Base-by-base conservation (phyloP, 2,329 filamentous ascomycete genomes). In the Magnaporthiopsis rhizophila region DNA sequence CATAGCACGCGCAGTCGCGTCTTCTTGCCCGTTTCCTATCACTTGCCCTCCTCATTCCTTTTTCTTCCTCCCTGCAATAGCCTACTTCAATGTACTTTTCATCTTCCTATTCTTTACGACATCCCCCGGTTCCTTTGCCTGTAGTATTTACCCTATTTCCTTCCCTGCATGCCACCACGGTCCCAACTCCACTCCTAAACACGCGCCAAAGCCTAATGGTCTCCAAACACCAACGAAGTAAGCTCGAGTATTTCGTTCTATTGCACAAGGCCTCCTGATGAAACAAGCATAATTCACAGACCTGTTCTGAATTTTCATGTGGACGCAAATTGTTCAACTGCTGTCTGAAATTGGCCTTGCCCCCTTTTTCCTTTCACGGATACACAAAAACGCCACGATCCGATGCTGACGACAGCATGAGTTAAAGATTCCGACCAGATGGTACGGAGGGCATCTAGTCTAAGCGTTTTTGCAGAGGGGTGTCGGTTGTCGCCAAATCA, bases 281-380 rank as follows among this genome's bases (percentile, higher is more conserved):
- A 91, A 79, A 83, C 76, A 79, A 72, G 78, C 83, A 80, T 80
- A 79, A n/a, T 84, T 89, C 89, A 91, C 88, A 91, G 89, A 92
- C 89, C 89, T 92, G 89, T 89, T 89, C 89, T 83, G 87, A 91
- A 89, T 77, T 73, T 74, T 72, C 69, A 81, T 91, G 88, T 89
- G 82, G 88, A 90, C 83, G 80, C 74, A 80, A 78, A 78, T 86
- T 87, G 86, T 87, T 86, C 89, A 91, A 91, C 88, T 89, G 88
- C 89, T 91, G 86, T 91, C 88, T 91, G 88, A 45, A 2, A 34
- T 58, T 63, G 65, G 65, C 62, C 57, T 32, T 56, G 50, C 15
- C 11, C 34, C 34, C 18, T 0, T 38, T 38, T 13, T n/a, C n/a
- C 36, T 38, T 38, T 18, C 13, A 12, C 36, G 3, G 36, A 12